phyloP scores from a whole-genome alignment of 1,284 basidiomycete species.

The Sanghuangporus sanghuang region DNA sequence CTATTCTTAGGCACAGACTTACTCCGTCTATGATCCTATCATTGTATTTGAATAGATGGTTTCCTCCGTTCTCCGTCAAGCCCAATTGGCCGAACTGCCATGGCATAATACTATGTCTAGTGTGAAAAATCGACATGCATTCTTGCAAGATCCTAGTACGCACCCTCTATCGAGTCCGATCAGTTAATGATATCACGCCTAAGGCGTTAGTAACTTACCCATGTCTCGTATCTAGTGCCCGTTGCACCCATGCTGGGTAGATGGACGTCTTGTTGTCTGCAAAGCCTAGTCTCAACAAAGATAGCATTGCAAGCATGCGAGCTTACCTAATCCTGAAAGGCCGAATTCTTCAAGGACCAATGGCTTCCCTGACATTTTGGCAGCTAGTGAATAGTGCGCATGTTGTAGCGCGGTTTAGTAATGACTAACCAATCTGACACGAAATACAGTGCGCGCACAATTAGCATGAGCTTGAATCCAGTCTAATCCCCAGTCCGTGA shows the following conservation, averaged over 20 bases:
- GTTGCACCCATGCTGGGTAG: conserved; percentile 47
- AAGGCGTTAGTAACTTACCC: conserved; percentile 32
- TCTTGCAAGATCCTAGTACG: too few species aligned
- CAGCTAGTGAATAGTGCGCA: conserved; percentile 30
- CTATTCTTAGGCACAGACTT: conserved; percentile 10
- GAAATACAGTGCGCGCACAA: conserved; percentile 28
- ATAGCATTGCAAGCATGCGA: not conserved
- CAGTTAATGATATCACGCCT: not conserved
- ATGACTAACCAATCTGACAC: not conserved
- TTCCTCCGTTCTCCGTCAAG: conserved; percentile 45
- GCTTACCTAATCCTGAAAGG: conserved; percentile 36
- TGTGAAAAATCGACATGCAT: not conserved
- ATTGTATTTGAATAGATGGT: conserved; percentile 49
- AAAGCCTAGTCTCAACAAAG: not conserved
- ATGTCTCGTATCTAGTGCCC: conserved; percentile 43
- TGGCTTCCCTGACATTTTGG: conserved; percentile 44
- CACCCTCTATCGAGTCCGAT: conserved; percentile 3
- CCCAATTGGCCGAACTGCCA: conserved; percentile 53
- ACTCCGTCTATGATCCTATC: conserved; percentile 45
- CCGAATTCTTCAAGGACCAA: conserved; percentile 54
- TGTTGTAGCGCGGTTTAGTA: not conserved
- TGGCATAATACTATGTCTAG: conserved; percentile 41
- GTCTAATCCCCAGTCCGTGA: conserved; percentile 45
- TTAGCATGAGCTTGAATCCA: conserved; percentile 47
- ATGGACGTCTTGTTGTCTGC: conserved; percentile 45